Percentiles rank a stretch among this genome's conserved stretches.
phyloP scores from a whole-genome alignment of 2,329 filamentous ascomycete species.

The Arthrobotrys iridis region DNA sequence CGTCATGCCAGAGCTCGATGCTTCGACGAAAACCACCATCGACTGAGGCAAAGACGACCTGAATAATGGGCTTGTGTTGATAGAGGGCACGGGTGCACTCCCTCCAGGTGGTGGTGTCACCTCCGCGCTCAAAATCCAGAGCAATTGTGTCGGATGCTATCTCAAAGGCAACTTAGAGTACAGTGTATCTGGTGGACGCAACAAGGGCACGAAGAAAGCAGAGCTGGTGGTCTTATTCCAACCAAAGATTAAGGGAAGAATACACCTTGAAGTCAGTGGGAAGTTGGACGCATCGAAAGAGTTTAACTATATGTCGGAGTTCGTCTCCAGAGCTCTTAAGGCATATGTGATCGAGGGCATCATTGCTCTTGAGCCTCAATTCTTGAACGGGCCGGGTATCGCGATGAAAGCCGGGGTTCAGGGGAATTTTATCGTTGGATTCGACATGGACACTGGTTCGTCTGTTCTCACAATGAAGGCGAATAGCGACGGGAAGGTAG shows the following conservation, averaged over 20 bases:
- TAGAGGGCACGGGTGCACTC: neutral
- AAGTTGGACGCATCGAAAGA: constrained; percentile 1
- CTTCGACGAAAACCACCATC: neutral
- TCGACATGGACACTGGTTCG: constrained; percentile 3
- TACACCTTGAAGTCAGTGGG: constrained; percentile 4
- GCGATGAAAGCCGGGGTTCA: neutral
- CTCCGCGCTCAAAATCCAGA: neutral
- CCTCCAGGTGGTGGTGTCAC: neutral
- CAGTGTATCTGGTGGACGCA: constrained; percentile 1
- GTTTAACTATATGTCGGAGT: constrained; percentile 3
- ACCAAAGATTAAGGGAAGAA: constrained; percentile 17
- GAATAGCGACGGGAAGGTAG: neutral
- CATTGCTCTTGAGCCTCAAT: constrained; percentile 4
- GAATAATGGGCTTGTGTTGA: neutral
- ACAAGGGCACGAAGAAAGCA: constrained; percentile 1
- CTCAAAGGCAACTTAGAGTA: constrained; percentile 13
- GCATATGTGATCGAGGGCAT: constrained; percentile 2
- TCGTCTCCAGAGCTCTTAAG: neutral
- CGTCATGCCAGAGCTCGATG: constrained; percentile 13
- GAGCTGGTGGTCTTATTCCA: constrained; percentile 5
- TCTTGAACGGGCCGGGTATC: constrained; percentile 29
- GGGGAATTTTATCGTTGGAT: constrained; percentile 29
- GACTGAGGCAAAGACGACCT: constrained; percentile 17
- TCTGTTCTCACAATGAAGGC: neutral
- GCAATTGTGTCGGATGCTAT: constrained; percentile 20